These are phyloP conservation scores for Linanthus parryae DNA, from an alignment of 148 eudicot genomes.

Conservation along the genomic window DNA sequence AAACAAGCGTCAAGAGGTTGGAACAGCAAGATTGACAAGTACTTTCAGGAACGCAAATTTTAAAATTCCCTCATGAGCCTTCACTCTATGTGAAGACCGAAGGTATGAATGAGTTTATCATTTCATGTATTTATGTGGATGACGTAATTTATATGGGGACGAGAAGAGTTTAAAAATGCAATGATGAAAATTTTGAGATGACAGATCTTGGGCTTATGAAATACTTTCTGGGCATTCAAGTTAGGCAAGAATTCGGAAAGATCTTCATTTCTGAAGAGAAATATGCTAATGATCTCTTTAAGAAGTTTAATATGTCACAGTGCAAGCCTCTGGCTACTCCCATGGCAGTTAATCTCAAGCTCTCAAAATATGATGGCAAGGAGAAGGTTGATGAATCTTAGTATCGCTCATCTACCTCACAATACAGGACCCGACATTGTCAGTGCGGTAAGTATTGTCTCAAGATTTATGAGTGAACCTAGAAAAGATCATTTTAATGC, in stretches of 20 bases:
- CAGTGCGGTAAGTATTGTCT: not conserved
- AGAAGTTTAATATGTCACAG: not conserved
- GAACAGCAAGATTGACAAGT: slow-evolving; percentile 4
- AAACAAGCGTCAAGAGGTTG: not conserved
- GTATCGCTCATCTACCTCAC: not conserved
- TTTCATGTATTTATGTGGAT: not conserved
- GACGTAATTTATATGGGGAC: not conserved
- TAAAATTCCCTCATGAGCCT: not conserved
- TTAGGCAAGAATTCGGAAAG: not conserved
- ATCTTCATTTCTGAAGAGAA: not conserved
- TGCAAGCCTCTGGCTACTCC: not conserved
- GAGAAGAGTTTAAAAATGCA: not conserved
- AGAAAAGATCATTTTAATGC: not conserved
- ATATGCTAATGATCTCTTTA: not conserved
- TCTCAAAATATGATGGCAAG: not conserved
- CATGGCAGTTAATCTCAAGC: not conserved
- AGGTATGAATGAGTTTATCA: not conserved
- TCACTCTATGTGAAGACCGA: not conserved
- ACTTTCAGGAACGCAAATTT: not conserved
- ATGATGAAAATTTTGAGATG: slow-evolving; percentile 1
- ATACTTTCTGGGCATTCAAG: not conserved
- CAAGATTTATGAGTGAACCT: not conserved
- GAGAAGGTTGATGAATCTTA: not conserved
- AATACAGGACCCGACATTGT: not conserved
- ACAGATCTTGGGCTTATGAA: not conserved